Conservation (phyloP, 2,329 filamentous ascomycete species). For the Huntiella bhutanensis region DNA sequence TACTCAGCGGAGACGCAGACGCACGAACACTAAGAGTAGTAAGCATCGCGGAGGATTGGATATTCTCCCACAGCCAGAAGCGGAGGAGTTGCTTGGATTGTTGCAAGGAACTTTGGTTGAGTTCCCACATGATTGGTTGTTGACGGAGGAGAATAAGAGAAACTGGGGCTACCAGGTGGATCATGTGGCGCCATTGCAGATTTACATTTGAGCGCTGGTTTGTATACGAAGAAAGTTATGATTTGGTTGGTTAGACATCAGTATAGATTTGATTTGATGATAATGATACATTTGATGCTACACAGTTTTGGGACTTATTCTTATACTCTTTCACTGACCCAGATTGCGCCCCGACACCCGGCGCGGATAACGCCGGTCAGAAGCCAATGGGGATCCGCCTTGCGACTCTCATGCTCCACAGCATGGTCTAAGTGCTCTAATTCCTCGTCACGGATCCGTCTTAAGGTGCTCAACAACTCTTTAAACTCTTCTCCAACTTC, state of each 20-base stretch:
- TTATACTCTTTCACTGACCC: slow-evolving; percentile 61
- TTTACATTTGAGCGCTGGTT: slow-evolving; percentile 38
- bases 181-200: slow-evolving; percentile 86
- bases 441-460: slow-evolving; percentile 84
- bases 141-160: slow-evolving; percentile 74
- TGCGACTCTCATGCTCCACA: slow-evolving; percentile 78
- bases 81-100: slow-evolving; percentile 62
- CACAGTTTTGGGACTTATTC: not conserved
- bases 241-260: too few species aligned
- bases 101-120: slow-evolving; percentile 77
- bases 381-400: slow-evolving; percentile 76
- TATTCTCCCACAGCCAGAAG: slow-evolving; percentile 53
- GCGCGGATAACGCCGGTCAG: slow-evolving; percentile 71
- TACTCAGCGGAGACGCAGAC: slow-evolving; percentile 37
- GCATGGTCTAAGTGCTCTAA: slow-evolving; percentile 92
- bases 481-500: slow-evolving; percentile 62
- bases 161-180: slow-evolving; percentile 97
- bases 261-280: too few species aligned
- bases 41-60: slow-evolving; percentile 54
- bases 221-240: too few species aligned
- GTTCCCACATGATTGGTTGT: slow-evolving; percentile 92
- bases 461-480: slow-evolving; percentile 51
- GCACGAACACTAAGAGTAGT: slow-evolving; percentile 52
- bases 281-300: too few species aligned
- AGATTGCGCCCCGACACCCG: slow-evolving; percentile 86